These are phyloP conservation scores for Solanum medicagineum DNA, from an alignment of 257 asterid genomes.

Conservation along the genomic window DNA sequence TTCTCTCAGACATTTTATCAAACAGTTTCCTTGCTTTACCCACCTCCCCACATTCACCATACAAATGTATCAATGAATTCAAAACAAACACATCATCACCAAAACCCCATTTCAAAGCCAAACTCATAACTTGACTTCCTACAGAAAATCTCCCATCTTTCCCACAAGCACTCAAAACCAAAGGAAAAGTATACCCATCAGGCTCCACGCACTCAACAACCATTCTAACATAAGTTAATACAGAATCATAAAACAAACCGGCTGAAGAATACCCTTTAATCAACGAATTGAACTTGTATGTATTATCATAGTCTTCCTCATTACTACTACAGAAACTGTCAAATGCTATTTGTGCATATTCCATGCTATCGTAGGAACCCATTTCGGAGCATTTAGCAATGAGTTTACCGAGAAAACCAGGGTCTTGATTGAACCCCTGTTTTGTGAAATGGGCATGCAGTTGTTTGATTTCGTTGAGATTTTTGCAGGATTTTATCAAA, in stretches of 20 bases:
- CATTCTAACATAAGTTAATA: constrained; percentile 26
- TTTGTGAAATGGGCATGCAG: constrained; percentile 34
- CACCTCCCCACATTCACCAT: constrained; percentile 41
- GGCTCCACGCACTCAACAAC: constrained; percentile 20
- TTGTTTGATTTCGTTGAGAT: constrained; percentile 30
- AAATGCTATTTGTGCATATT: constrained; percentile 29
- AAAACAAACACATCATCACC: constrained; percentile 20
- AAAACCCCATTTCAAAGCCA: constrained; percentile 29
- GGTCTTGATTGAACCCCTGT: constrained; percentile 14
- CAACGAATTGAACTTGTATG: constrained; percentile 30
- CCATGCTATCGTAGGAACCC: constrained; percentile 31
- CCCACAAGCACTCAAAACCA: constrained; percentile 41
- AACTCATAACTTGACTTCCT: constrained; percentile 30
- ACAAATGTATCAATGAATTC: constrained; percentile 30
- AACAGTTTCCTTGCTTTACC: constrained; percentile 37
- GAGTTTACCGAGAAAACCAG: constrained; percentile 17
- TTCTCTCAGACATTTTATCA: constrained; percentile 37
- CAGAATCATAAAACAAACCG: constrained; percentile 14
- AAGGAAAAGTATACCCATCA: constrained; percentile 44
- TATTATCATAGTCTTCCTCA: constrained; percentile 1
- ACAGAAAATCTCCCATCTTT: constrained; percentile 20
- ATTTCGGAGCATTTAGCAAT: constrained; percentile 24
- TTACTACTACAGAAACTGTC: constrained; percentile 9
- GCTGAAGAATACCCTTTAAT: constrained; percentile 27
- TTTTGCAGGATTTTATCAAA: constrained; percentile 34